Conservation (phyloP, 2,329 filamentous ascomycete species). For the Aspergillus flavus region DNA sequence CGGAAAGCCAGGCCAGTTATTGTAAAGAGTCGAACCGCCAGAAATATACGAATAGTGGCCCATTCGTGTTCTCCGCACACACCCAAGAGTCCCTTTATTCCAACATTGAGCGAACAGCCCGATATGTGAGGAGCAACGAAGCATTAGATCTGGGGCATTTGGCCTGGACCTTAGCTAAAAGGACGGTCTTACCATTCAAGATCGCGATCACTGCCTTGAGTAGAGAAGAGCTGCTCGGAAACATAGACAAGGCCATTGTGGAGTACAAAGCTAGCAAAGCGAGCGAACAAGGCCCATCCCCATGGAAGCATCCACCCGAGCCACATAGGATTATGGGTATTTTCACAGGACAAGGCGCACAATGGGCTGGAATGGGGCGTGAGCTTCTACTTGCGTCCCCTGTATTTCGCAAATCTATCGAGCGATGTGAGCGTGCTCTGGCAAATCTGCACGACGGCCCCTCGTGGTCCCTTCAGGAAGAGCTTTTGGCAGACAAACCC, state of each 20-base stretch:
- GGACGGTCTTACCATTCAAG: neutral
- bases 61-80: slow-evolving; percentile 1
- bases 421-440: neutral
- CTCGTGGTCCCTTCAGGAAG: neutral
- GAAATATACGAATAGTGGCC: neutral
- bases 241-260: neutral
- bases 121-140: neutral
- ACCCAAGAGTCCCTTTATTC: neutral
- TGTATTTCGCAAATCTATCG: neutral
- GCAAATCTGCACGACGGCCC: neutral
- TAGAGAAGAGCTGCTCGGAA: neutral
- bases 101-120: neutral
- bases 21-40: neutral
- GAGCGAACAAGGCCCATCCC: neutral
- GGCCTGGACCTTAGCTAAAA: neutral
- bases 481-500: neutral
- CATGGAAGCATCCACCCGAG: neutral
- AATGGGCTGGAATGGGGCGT: neutral
- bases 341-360: neutral
- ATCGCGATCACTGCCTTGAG: neutral
- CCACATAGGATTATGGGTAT: neutral
- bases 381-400: neutral
- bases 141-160: neutral
- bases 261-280: neutral
- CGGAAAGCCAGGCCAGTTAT: neutral